Evolutionary conservation across 164 flowering plant genomes (phyloP), one percentile per base, ranked within the genome.

Genomic region (Vitis vinifera): DNA sequence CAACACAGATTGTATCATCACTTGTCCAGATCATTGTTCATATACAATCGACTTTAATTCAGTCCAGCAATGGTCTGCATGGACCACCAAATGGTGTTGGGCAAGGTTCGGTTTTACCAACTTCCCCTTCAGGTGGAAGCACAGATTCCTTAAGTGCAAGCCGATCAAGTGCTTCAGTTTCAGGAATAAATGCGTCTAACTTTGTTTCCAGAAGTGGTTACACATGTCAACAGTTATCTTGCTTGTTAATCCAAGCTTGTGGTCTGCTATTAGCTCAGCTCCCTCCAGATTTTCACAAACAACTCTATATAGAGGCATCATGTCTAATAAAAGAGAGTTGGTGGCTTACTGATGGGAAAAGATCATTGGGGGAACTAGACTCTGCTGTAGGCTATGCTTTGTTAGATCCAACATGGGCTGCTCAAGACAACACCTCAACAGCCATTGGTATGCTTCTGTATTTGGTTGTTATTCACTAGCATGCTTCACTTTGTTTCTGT

Each of bases 61-160:
- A 93, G 71, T 93, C 97, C 49, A 84, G 92, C 76, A 90, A 86
- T 73, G 89, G 91, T 56, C 69, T 84, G 31, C 92, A 88, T 82
- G 94, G 89, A 66, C 74, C 81, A 68, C 61, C 88, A 66, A 85
- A 75, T 77, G 72, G 85, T 68, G 75, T 63, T 48, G 89, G 91
- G 16, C 94, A 86, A 75, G 74, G 89, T 67, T 89, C 96, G 66
- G 90, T 78, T 55, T 80, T 95, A 27, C 97, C 99, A 62, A 90
- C 93, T 74, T 95, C 99, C 17, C 98, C 99, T 59, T 91, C 99
- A 14, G 99, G 94, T 55, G 98, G 95, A 65, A 95, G 98, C 83
- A 80, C 97, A 29, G 98, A 93, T 76, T 95, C 99, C 62, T 65
- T 95, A 79, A 67, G 83, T 82, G 89, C 93, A 55, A 81, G 92